Conservation (phyloP, 2,329 filamentous ascomycete genomes). For the Metarhizium brunneum region DNA sequence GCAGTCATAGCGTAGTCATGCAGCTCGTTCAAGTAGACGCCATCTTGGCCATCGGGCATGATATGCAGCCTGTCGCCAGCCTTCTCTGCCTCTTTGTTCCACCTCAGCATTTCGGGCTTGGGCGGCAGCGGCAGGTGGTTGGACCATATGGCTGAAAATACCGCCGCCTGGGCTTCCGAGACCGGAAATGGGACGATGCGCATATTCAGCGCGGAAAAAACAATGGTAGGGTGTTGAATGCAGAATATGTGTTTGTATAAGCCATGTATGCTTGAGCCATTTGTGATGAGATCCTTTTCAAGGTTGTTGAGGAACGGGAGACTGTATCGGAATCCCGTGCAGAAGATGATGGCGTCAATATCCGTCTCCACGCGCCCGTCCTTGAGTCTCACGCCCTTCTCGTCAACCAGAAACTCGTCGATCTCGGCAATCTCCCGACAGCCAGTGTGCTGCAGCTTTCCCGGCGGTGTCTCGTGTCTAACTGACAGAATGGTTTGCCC, state of each 20-base stretch:
- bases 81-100: conserved; percentile 56
- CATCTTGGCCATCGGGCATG: conserved; percentile 39
- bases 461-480: conserved; percentile 37
- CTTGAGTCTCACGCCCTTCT: conserved; percentile 55
- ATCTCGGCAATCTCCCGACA: conserved; percentile 50
- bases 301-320: conserved; percentile 59
- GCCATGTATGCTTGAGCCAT: conserved; percentile 60
- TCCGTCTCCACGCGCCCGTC: conserved; percentile 55
- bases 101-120: conserved; percentile 53
- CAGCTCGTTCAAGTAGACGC: conserved; percentile 59
- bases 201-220: conserved; percentile 66
- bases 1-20: conserved; percentile 50
- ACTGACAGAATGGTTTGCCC: conserved; percentile 57
- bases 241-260: conserved; percentile 76
- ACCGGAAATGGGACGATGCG: conserved; percentile 84
- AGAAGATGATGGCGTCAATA: conserved; percentile 74
- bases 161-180: conserved; percentile 68
- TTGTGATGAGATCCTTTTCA: conserved; percentile 46
- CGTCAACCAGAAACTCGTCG: conserved; percentile 40
- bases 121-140: conserved; percentile 58
- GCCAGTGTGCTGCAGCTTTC: conserved; percentile 33
- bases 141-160: conserved; percentile 69
- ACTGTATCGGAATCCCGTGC: conserved; percentile 82
- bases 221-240: conserved; percentile 65
- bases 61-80: conserved; percentile 22